Percentiles rank a stretch among this genome's conserved stretches.
phyloP scores from a whole-genome alignment of 2,329 filamentous ascomycete species.

The Nemania serpens region DNA sequence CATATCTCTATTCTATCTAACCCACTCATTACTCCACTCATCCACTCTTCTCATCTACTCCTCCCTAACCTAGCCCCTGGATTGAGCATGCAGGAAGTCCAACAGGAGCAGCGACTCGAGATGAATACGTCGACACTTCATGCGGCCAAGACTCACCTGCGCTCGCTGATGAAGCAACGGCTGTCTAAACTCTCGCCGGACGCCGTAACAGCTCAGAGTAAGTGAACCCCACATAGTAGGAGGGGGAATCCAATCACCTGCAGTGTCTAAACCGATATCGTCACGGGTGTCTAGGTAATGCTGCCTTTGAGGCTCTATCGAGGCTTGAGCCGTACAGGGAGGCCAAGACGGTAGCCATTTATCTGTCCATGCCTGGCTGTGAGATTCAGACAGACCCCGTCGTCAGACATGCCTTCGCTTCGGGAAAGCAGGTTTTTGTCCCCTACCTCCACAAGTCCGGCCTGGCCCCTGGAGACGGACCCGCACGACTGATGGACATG shows the following conservation, averaged over 20 bases:
- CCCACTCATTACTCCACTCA: constrained; percentile 9
- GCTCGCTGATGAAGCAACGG: constrained; percentile 69
- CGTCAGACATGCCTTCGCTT: constrained; percentile 75
- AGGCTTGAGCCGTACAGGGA: constrained; percentile 74
- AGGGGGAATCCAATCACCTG: background rate
- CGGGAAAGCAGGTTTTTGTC: constrained; percentile 86
- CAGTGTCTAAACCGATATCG: constrained; percentile 15
- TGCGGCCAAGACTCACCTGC: constrained; percentile 76
- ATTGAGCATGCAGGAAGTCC: constrained; percentile 28
- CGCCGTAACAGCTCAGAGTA: constrained; percentile 72
- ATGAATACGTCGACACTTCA: constrained; percentile 52
- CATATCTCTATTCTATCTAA: background rate
- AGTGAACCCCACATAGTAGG: constrained; percentile 39
- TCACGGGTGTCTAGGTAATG: constrained; percentile 55
- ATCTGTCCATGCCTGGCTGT: constrained; percentile 87
- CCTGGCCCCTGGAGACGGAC: constrained; percentile 54
- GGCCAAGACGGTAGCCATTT: constrained; percentile 79
- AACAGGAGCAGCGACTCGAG: constrained; percentile 32
- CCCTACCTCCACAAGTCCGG: constrained; percentile 78
- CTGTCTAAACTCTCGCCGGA: constrained; percentile 67
- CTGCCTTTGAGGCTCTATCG: constrained; percentile 67
- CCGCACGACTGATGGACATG: constrained; percentile 88
- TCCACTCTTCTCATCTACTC: too few relatives aligned
- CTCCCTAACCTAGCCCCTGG: too few relatives aligned
- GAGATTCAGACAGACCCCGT: constrained; percentile 86